A percentile compares a stretch with the other conserved stretches of the same genome.
Evolutionary conservation across 2,329 filamentous ascomycete species (phyloP).

Genomic region (Fusarium foetens): DNA sequence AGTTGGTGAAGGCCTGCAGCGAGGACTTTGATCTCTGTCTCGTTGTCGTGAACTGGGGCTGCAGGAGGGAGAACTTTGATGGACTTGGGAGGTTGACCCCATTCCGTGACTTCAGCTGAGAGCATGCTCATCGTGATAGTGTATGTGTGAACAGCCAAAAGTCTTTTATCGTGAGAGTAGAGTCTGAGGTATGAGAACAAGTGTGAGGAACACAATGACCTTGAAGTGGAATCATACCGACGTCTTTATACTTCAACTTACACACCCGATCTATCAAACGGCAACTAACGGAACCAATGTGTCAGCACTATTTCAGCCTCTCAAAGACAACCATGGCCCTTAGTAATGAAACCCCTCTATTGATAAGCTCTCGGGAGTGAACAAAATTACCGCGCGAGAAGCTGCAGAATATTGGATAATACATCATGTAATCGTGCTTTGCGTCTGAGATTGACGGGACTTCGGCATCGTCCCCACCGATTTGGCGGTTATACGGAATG

Average conservation of each 20-base stretch:
- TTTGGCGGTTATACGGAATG: neutral
- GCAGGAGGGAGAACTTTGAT: constrained; percentile 50
- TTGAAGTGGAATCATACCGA: neutral
- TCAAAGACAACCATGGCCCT: neutral
- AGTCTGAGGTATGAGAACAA: neutral
- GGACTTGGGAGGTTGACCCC: constrained; percentile 47
- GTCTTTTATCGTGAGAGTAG: neutral
- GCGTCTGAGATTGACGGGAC: constrained; percentile 34
- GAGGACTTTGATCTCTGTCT: constrained; percentile 62
- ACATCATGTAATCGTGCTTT: constrained; percentile 19
- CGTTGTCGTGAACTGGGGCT: constrained; percentile 47
- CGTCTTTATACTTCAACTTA: constrained; percentile 25
- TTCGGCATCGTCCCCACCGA: constrained; percentile 17
- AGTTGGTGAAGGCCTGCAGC: constrained; percentile 64
- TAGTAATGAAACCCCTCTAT: constrained; percentile 25
- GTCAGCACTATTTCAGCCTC: constrained; percentile 11
- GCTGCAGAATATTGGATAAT: neutral
- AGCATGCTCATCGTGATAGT: constrained; percentile 45
- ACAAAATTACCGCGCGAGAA: neutral
- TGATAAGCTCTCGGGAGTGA: constrained; percentile 16
- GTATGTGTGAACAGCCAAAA: neutral
- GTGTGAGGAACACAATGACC: neutral
- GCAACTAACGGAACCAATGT: neutral
- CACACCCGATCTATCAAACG: neutral
- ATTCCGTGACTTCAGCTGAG: constrained; percentile 53